Evolutionary conservation across 2,329 filamentous ascomycete species (phyloP), one percentile per base, ranked within the genome.

Genomic region (Xylariaceae sp.): DNA sequence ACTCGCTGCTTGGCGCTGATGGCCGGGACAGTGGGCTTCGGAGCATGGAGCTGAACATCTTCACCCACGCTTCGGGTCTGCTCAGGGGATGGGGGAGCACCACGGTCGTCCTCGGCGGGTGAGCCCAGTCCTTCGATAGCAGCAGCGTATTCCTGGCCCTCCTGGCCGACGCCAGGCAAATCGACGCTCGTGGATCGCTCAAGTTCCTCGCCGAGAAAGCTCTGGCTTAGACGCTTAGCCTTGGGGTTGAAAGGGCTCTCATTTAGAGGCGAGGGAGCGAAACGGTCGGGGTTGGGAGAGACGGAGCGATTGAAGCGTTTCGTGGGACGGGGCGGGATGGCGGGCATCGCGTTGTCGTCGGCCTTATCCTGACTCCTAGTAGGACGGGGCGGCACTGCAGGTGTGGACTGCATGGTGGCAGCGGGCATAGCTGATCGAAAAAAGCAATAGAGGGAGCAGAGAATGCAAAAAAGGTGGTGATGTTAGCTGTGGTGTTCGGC

Each of bases 1-100:
- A 96, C 89, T 62, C 87, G 83, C 66, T 89, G 83, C 71, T 90
- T 94, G 52, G 91, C 90, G 62, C 86, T 94, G 17, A 83, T 82
- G 41, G 82, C 82, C 10, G 91, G 87, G 55, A 96, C 76, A 12
- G 90, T 95, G 6, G 92, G 90, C 70, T 85, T 94, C 2, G 92
- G 92, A 51, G 91, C 90, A 70, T 95, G 83, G 51, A 97, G 81
- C 69, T 94, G 87, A 61, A 96, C 72, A 64, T 95, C 89, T 49
- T 86, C 83, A 57, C 82, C 86, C 48, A 96, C 77, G 59, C 85
- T 89, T 62, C 88, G 83, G 17, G 86, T 91, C 67, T 94, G 86
- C 61, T 87, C 79, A 10, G 86, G 83, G 5, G 80, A 77, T 32
- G 69, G 62, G 49, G 69, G 68, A 44, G 42, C 66, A 51, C 48